Base-by-base conservation (phyloP, 2,329 filamentous ascomycete genomes). In the Colletotrichum cuscutae region DNA sequence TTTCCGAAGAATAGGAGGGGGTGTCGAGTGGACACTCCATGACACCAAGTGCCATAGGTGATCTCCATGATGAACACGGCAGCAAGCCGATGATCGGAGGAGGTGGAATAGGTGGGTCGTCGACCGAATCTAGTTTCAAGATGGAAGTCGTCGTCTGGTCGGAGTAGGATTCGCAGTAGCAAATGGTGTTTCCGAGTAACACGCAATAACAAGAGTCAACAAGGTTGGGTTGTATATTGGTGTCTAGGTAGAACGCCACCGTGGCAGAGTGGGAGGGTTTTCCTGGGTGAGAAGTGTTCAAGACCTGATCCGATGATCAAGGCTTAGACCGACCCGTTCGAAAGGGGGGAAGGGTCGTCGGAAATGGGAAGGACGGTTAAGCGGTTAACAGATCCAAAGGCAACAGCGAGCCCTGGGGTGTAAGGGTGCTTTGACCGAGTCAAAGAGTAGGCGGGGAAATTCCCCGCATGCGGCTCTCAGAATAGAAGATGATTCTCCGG, bases 391-490 rank as follows among this genome's bases (percentile, higher is more conserved):
- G 32, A 56, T 61, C 46, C 30, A 66, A 57, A 69, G 65, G 56
- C 60, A 73, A 69, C 57, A 70, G 73, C 73, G 58, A 71, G 59
- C 71, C 71, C 67, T 65, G 65, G 46, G 66, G 22, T 52, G 53
- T 24, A 13, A 69, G 68, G 71, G 71, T 75, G 68, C 74, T 75
- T 75, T 74, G 74, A 75, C 74, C 72, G 74, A 68, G 74, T 75
- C 74, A 74, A 75, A 71, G 72, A 72, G 42, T 72, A 67, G 64
- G 74, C 74, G 74, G 74, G 74, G 74, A 74, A 74, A 69, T 69
- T 75, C 74, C 74, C 74, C 74, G 74, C 74, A 75, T 75, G 74
- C 74, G 74, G 74, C 53, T 74, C 69, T 74, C 72, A 75, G 61
- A 63, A 65, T 62, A 42, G 57, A 35, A 35, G 62, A 72, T 65